Evolutionary conservation across 176 grass and related monocot genomes (phyloP), one percentile per base, ranked within the genome.

Genomic region (Oryza australiensis): DNA sequence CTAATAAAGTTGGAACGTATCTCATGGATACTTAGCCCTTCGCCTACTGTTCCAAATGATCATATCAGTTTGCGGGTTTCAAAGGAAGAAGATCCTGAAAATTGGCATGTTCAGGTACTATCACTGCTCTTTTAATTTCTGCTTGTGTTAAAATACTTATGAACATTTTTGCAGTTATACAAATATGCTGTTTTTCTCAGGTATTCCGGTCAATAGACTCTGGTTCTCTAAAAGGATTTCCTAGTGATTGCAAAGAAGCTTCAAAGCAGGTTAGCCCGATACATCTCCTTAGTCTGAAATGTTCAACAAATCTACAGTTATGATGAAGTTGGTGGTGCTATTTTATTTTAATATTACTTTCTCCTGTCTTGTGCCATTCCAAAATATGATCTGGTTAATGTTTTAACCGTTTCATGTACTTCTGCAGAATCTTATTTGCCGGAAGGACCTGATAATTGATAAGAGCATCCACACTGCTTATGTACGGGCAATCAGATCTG

Each of bases 391-490:
- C 10, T 85, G 78, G 9, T 66, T 35, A 63, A 22, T 41, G 3
- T 27, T 67, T 28, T 77, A 59, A 78, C 18, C 51, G 29, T 23
- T 71, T 72, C 40, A 73, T 67, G 79, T 7, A 65, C 70, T 66
- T 67, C 42, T 88, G 84, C 87, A 99, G 96, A 93, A 99, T 85
- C 95, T 98, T 77, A 79, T 95, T 59, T 98, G 84, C 82, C 82
- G 66, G 69, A 98, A 98, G 69, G 91, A 98, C 85, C 82, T 98
- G 72, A 68, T 88, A 78, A 95, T 93, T 63, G 95, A 98, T 64
- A 95, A 93, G 87, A 98, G 95, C 86, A 98, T 98, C 80, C 95
- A 98, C 72, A 94, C 88, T 29, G 95, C 95, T 79, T 98, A 98
- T 86, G 92, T 98, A 45, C 84, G 43, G 78, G 95, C 95, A 85